phyloP scores from a whole-genome alignment of 257 asterid species.

The Solanum pinnatisectum region DNA sequence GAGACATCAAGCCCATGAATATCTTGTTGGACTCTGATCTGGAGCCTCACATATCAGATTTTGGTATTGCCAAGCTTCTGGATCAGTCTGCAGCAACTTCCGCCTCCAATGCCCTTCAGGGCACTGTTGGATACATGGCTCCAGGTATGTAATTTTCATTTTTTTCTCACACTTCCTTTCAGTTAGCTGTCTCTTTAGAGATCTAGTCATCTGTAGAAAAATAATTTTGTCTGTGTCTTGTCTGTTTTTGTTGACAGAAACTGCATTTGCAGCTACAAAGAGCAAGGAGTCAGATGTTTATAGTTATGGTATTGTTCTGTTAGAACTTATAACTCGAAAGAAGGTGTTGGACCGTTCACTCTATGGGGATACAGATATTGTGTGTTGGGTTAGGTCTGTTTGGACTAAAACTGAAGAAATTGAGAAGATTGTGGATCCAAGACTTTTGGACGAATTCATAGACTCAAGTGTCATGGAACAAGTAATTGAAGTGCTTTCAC shows the following conservation, averaged over 20 bases:
- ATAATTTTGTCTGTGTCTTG: neutral
- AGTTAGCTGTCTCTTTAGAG: neutral
- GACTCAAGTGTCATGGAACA: conserved; percentile 45
- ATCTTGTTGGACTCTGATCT: conserved; percentile 61
- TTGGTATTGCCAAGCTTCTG: conserved; percentile 78
- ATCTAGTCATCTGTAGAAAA: neutral
- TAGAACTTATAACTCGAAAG: conserved; percentile 63
- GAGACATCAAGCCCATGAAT: conserved; percentile 73
- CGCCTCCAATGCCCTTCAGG: conserved; percentile 35
- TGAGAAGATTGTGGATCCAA: conserved; percentile 38
- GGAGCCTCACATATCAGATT: conserved; percentile 81
- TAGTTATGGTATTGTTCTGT: conserved; percentile 61
- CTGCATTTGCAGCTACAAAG: conserved; percentile 43
- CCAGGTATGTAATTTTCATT: conserved; percentile 43
- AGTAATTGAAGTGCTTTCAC: conserved; percentile 29
- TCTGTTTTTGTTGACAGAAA: conserved; percentile 30
- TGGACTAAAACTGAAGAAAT: conserved; percentile 36
- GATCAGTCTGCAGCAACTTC: conserved; percentile 43
- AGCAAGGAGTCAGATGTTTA: conserved; percentile 71
- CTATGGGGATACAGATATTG: conserved; percentile 34
- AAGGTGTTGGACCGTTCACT: conserved; percentile 41
- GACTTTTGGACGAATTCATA: conserved; percentile 39
- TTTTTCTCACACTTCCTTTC: neutral
- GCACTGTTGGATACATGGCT: conserved; percentile 76
- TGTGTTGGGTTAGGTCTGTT: conserved; percentile 37